Percentiles rank a stretch among this genome's conserved stretches.
These are phyloP conservation scores for Daldinia grandis DNA, from an alignment of 495 filamentous ascomycete species.

Conservation along the genomic window DNA sequence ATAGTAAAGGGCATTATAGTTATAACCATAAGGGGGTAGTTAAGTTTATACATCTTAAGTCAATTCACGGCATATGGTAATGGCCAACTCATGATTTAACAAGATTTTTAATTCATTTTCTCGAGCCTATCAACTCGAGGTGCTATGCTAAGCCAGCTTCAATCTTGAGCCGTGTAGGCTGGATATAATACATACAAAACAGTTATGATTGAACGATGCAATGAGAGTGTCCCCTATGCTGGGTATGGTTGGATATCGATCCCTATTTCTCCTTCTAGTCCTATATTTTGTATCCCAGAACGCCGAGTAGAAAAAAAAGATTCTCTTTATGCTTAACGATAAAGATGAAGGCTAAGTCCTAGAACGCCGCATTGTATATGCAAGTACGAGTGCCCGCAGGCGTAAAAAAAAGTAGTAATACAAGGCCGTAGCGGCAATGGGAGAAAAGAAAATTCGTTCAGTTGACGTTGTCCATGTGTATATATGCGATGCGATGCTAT, in stretches of 20 bases:
- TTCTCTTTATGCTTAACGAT: neutral
- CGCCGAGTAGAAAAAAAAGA: neutral
- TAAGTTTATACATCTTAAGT: neutral
- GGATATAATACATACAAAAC: conserved; percentile 5
- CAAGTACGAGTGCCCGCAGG: conserved; percentile 8
- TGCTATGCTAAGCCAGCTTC: neutral
- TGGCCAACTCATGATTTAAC: neutral
- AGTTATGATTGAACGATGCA: conserved; percentile 1
- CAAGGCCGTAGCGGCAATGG: conserved; percentile 2
- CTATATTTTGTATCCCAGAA: neutral
- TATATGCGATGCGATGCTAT: conserved; percentile 26
- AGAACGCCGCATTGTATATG: conserved; percentile 16
- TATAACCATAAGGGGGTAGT: neutral
- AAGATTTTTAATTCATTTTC: neutral
- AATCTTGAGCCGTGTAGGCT: neutral
- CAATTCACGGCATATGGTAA: neutral
- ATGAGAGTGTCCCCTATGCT: neutral
- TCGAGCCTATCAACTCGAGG: neutral
- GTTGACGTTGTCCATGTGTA: conserved; percentile 28
- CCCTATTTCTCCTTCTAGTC: neutral
- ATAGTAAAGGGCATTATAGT: neutral
- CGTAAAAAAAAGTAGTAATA: conserved; percentile 18
- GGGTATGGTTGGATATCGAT: neutral
- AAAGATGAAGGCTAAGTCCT: conserved; percentile 2
- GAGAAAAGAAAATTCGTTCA: conserved; percentile 9